Evolutionary conservation across 139 green algal species (phyloP).

Genomic region (Chlorella vulgaris): DNA sequence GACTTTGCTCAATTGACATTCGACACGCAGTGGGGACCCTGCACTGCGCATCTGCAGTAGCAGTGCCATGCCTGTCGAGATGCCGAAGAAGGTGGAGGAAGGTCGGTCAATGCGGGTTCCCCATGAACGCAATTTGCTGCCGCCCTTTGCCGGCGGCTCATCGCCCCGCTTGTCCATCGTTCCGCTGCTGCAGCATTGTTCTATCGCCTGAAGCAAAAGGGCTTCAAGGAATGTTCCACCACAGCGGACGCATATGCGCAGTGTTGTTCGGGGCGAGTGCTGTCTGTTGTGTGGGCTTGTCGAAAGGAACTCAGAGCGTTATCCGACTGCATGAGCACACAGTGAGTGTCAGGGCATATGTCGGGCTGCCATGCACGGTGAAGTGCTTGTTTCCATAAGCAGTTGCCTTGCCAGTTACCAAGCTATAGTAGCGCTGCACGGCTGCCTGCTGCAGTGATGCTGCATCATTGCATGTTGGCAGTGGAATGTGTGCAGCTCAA

Average conservation of each 20-base stretch:
- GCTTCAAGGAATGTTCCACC: slow-evolving; percentile 29
- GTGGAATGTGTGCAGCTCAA: no score
- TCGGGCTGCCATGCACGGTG: neutral
- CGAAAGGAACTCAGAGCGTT: slow-evolving; percentile 41
- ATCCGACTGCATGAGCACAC: slow-evolving; percentile 43
- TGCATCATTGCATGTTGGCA: no score
- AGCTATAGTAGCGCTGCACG: no score
- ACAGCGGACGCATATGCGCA: slow-evolving; percentile 46
- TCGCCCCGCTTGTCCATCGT: neutral
- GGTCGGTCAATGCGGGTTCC: neutral
- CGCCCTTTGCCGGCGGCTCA: neutral
- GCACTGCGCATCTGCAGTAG: no score
- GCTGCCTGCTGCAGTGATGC: no score
- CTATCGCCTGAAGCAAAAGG: slow-evolving; percentile 48
- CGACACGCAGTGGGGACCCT: no score
- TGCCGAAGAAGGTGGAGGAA: slow-evolving; percentile 32
- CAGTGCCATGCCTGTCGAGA: neutral
- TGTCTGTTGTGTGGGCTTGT: slow-evolving; percentile 61
- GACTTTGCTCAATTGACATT: no score
- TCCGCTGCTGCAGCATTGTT: slow-evolving; percentile 46
- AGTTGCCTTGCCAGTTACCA: no score
- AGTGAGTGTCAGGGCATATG: slow-evolving; percentile 35
- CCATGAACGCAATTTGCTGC: neutral
- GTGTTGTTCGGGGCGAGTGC: slow-evolving; percentile 43
- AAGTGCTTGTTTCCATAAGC: no score